Conservation (phyloP, 139 green algal species). For the Chlamydomonas applanata region DNA sequence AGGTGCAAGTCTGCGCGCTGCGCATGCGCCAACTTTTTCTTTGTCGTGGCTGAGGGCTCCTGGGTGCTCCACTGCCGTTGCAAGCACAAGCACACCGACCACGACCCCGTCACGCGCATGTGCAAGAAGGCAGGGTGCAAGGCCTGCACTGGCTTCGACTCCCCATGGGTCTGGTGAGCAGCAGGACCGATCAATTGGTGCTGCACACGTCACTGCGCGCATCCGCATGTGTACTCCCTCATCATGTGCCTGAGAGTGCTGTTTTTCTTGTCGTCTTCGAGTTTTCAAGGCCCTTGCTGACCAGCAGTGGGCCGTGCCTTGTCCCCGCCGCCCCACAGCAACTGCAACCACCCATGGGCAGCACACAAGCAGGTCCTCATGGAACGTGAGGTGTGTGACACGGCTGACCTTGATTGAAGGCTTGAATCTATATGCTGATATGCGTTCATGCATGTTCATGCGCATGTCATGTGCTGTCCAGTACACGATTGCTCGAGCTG, state of each 20-base stretch:
- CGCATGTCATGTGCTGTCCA: no score
- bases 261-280: no score
- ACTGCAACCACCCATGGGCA: slow-evolving; percentile 9
- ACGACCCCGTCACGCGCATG: background rate
- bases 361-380: background rate
- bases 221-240: no score
- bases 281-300: no score
- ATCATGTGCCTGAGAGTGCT: background rate
- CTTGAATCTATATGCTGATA: no score
- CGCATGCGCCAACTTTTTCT: background rate
- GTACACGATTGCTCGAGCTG: no score
- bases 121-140: slow-evolving; percentile 10
- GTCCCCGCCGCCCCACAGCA: no score
- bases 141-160: background rate
- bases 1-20: slow-evolving; percentile 2
- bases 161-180: slow-evolving; percentile 8
- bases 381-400: background rate
- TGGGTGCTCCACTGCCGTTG: slow-evolving; percentile 3
- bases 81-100: slow-evolving; percentile 15
- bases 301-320: no score
- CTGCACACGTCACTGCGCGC: no score
- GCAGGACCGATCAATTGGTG: no score
- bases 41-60: background rate
- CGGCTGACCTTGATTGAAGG: background rate
- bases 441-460: no score